These are phyloP conservation scores for Lyophyllum semitale DNA, from an alignment of 768 basidiomycete species.

Conservation along the genomic window DNA sequence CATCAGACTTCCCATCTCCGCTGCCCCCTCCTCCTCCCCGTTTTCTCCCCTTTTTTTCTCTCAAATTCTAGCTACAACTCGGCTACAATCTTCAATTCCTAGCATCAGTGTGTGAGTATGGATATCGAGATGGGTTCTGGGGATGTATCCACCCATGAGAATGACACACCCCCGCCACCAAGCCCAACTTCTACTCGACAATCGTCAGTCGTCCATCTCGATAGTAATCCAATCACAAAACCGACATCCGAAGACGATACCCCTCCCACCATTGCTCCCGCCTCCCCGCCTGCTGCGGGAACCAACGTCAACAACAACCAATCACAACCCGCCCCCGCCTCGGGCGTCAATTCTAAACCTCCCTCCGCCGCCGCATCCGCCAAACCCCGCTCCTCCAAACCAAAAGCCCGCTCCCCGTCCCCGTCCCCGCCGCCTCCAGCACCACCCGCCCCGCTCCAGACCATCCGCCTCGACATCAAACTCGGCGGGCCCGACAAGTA, in stretches of 20 bases:
- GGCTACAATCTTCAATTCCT: background rate
- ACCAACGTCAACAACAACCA: slow-evolving; percentile 11
- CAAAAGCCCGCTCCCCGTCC: slow-evolving; percentile 24
- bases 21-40: background rate
- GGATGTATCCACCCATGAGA: background rate
- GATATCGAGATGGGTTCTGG: slow-evolving; percentile 1
- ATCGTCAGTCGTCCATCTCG: slow-evolving; percentile 2
- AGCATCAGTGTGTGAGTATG: background rate
- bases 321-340: slow-evolving; percentile 1
- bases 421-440: slow-evolving; percentile 32
- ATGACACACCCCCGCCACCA: background rate
- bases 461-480: slow-evolving; percentile 60
- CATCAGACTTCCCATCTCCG: slow-evolving; percentile 8
- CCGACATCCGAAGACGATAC: background rate
- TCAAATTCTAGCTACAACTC: slow-evolving; percentile 4
- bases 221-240: background rate
- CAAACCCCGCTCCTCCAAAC: slow-evolving; percentile 56
- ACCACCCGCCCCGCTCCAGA: slow-evolving; percentile 52
- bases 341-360: slow-evolving; percentile 17
- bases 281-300: background rate
- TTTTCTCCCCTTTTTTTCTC: slow-evolving; percentile 17
- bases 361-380: slow-evolving; percentile 23
- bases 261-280: background rate
- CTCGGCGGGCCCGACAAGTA: slow-evolving; percentile 69
- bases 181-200: background rate